Percentiles rank a stretch among this genome's conserved stretches.
Conservation (phyloP, 805 yeast species). For the Candida orba region DNA sequence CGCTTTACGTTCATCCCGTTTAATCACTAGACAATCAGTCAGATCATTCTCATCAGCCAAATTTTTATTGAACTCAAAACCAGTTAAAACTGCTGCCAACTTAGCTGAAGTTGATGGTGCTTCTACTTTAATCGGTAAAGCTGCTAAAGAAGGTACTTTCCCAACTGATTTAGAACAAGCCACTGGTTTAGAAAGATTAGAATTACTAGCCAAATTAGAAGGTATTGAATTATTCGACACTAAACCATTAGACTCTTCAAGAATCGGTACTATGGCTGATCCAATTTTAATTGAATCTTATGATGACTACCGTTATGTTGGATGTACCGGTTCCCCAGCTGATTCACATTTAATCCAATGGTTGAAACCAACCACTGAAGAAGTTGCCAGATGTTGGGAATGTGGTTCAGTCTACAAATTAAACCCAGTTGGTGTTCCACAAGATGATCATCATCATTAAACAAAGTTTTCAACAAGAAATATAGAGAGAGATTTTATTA, state of each 20-base stretch:
- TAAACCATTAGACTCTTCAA: slow-evolving; percentile 79
- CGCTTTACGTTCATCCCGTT: slow-evolving; percentile 30
- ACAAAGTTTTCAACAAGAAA: background rate
- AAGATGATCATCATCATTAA: slow-evolving; percentile 37
- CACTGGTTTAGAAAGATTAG: slow-evolving; percentile 97
- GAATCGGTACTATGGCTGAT: slow-evolving; percentile 84
- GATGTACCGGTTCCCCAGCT: slow-evolving; percentile 95
- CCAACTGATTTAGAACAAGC: slow-evolving; percentile 96
- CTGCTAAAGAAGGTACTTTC: slow-evolving; percentile 78
- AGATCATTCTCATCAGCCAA: slow-evolving; percentile 29
- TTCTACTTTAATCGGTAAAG: slow-evolving; percentile 78
- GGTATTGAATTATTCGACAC: slow-evolving; percentile 92
- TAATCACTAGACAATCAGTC: slow-evolving; percentile 25
- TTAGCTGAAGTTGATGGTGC: slow-evolving; percentile 77
- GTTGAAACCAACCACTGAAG: slow-evolving; percentile 78
- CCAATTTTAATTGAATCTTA: slow-evolving; percentile 88
- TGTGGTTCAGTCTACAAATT: slow-evolving; percentile 93
- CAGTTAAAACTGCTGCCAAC: slow-evolving; percentile 50
- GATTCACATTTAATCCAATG: slow-evolving; percentile 88
- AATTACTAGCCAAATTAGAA: slow-evolving; percentile 86
- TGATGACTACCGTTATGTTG: slow-evolving; percentile 90
- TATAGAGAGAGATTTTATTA: background rate
- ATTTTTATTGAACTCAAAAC: slow-evolving; percentile 19
- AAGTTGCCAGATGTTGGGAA: slow-evolving; percentile 96
- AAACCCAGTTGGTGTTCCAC: slow-evolving; percentile 80